These are phyloP conservation scores for Myrica gale DNA, from an alignment of 306 rosid species.

Conservation along the genomic window DNA sequence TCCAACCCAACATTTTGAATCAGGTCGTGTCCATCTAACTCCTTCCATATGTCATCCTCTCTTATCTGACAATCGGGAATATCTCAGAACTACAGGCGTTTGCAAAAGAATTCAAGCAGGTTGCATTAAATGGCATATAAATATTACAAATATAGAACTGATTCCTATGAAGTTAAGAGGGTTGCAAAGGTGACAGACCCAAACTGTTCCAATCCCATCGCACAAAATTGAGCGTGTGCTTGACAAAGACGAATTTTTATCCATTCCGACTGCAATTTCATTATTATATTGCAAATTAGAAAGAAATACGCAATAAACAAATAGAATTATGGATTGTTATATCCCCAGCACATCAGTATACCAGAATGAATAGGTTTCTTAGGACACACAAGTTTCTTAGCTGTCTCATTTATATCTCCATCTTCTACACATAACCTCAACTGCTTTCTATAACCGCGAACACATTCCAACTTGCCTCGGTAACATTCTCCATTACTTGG, in stretches of 20 bases:
- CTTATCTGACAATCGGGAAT: constrained; percentile 45
- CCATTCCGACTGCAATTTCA: constrained; percentile 49
- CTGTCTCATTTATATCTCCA: constrained; percentile 65
- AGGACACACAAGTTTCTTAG: constrained; percentile 66
- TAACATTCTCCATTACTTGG: constrained; percentile 73
- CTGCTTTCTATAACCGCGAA: constrained; percentile 57
- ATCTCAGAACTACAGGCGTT: constrained; percentile 18
- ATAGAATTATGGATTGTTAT: background rate
- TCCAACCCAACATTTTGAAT: constrained; percentile 37
- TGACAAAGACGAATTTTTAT: constrained; percentile 57
- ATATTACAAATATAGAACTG: background rate
- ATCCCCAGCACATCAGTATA: constrained; percentile 15
- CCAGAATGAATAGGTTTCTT: constrained; percentile 19
- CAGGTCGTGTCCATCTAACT: constrained; percentile 39
- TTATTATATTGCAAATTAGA: constrained; percentile 23
- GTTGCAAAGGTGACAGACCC: constrained; percentile 55
- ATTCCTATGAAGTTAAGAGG: constrained; percentile 16
- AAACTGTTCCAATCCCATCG: constrained; percentile 58
- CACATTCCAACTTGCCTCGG: constrained; percentile 64
- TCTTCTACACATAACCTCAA: constrained; percentile 74
- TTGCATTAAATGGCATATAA: background rate
- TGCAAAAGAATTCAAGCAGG: constrained; percentile 13
- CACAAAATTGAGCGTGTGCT: constrained; percentile 67
- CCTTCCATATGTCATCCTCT: constrained; percentile 59
- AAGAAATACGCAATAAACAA: background rate